These are phyloP conservation scores for Notholithocarpus densiflorus DNA, from an alignment of 306 rosid genomes.

Conservation along the genomic window DNA sequence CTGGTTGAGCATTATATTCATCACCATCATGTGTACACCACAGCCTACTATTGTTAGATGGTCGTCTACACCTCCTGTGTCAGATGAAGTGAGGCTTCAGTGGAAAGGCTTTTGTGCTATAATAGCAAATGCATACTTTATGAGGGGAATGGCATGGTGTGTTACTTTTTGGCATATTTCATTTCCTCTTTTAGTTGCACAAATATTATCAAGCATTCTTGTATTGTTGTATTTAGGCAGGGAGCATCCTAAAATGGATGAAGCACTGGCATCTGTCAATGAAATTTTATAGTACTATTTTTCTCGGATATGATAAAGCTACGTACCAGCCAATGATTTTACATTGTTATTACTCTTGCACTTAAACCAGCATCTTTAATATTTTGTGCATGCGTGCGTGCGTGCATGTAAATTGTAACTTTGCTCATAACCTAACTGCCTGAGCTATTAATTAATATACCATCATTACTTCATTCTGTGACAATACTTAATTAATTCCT, in stretches of 20 bases:
- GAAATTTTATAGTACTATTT: neutral
- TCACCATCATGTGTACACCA: conserved; percentile 94
- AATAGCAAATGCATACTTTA: conserved; percentile 87
- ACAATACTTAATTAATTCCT: conserved; percentile 2
- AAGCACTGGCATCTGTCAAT: neutral
- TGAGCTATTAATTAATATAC: neutral
- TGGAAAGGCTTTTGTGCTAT: conserved; percentile 99
- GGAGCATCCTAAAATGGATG: neutral
- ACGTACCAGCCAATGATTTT: neutral
- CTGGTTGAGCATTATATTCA: conserved; percentile 90
- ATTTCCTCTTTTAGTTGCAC: neutral
- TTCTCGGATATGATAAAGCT: neutral
- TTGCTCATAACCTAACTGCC: neutral
- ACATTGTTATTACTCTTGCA: neutral
- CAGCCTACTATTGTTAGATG: conserved; percentile 94
- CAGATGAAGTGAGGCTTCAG: conserved; percentile 80
- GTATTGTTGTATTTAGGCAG: neutral
- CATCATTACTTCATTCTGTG: neutral
- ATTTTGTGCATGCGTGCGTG: neutral
- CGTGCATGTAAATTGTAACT: neutral
- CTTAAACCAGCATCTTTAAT: neutral
- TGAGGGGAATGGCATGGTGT: conserved; percentile 99
- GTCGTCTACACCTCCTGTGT: conserved; percentile 88
- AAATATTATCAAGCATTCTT: neutral
- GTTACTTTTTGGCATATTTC: conserved; percentile 15